These are phyloP conservation scores for Huntiella moniliformis DNA, from an alignment of 2,329 filamentous ascomycete species.

Conservation along the genomic window DNA sequence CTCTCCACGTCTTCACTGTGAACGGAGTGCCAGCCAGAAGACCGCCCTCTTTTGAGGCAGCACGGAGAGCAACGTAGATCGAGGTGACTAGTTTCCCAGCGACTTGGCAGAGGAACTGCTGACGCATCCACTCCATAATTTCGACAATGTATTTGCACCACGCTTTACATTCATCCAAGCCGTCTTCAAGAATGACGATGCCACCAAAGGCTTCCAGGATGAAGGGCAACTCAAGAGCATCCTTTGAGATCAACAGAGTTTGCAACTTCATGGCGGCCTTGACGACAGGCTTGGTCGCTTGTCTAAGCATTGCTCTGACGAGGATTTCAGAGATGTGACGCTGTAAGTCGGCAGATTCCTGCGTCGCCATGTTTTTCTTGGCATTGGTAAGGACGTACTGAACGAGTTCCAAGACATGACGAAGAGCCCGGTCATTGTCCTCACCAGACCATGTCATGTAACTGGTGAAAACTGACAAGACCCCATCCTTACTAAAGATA, in stretches of 20 bases:
- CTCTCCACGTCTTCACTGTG: slow-evolving; percentile 30
- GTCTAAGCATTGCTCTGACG: slow-evolving; percentile 39
- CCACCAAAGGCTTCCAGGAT: slow-evolving; percentile 25
- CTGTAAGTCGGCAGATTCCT: slow-evolving; percentile 22
- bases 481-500: slow-evolving; percentile 32
- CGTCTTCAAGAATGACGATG: slow-evolving; percentile 16
- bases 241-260: slow-evolving; percentile 45
- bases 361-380: slow-evolving; percentile 22
- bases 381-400: slow-evolving; percentile 32
- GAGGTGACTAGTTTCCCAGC: slow-evolving; percentile 43
- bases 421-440: slow-evolving; percentile 45
- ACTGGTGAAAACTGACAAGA: slow-evolving; percentile 36
- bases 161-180: slow-evolving; percentile 20
- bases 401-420: slow-evolving; percentile 40
- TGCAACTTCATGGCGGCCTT: slow-evolving; percentile 53
- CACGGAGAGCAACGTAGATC: slow-evolving; percentile 31
- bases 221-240: slow-evolving; percentile 30
- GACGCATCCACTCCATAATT: slow-evolving; percentile 35
- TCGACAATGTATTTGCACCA: slow-evolving; percentile 34
- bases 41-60: slow-evolving; percentile 15
- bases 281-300: slow-evolving; percentile 42
- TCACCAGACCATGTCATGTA: slow-evolving; percentile 50
- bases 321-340: slow-evolving; percentile 30
- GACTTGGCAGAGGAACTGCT: slow-evolving; percentile 38
- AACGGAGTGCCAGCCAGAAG: slow-evolving; percentile 15